Evolutionary conservation across 352 stramenopile genomes (phyloP).

Genomic region (Pythium angustatum): DNA sequence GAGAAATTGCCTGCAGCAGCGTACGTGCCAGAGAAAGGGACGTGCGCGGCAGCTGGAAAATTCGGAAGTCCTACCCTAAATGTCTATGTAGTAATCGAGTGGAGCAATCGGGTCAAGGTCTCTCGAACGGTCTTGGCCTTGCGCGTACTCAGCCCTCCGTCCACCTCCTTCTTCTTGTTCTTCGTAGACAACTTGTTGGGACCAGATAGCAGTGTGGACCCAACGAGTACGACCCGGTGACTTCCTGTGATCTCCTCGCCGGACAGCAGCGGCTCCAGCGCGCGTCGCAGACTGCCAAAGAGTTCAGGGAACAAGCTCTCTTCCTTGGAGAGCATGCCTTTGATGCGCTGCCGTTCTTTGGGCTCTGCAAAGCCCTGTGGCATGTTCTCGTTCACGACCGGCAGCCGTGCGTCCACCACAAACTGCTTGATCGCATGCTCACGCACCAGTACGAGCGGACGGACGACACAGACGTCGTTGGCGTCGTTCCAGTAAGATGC

Average conservation of each 20-base stretch:
- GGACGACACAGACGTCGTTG: constrained; percentile 93
- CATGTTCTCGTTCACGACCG: constrained; percentile 97
- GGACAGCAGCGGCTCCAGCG: too few species aligned
- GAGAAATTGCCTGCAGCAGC: background rate
- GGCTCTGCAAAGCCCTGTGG: constrained; percentile 96
- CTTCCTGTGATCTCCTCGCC: too few species aligned
- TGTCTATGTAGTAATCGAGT: too few species aligned
- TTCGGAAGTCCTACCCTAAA: too few species aligned
- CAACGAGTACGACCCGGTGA: too few species aligned
- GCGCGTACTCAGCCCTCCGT: too few species aligned
- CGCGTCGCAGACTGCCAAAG: constrained; percentile 43
- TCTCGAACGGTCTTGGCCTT: too few species aligned
- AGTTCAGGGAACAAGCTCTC: constrained; percentile 85
- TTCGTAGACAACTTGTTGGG: too few species aligned
- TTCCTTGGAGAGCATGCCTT: constrained; percentile 91
- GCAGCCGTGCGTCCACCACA: constrained; percentile 68
- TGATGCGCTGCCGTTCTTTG: constrained; percentile 93
- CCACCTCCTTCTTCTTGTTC: too few species aligned
- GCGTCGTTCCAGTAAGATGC: constrained; percentile 93
- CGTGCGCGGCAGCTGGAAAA: background rate
- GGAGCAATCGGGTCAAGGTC: too few species aligned
- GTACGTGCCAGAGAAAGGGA: background rate
- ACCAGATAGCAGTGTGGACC: too few species aligned
- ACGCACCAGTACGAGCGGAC: constrained; percentile 92
- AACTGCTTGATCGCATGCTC: constrained; percentile 88